Base-by-base conservation (phyloP, 495 filamentous ascomycete genomes). In the Paragyromitra xinjiangensis region DNA sequence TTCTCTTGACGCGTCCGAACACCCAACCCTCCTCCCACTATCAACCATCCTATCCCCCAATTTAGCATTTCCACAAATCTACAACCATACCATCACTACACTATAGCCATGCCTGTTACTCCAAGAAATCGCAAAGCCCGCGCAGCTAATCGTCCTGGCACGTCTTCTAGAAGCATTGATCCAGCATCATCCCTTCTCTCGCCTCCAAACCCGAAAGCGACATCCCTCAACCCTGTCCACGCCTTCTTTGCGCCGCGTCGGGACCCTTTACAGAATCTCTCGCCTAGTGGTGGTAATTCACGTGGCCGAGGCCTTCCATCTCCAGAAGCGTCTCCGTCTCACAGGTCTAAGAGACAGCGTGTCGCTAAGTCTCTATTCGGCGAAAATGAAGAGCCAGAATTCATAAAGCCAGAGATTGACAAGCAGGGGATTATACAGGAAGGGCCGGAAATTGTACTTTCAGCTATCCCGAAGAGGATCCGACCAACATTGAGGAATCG, bases 161-260 rank as follows among this genome's bases (percentile, higher is more conserved):
- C 69, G 34, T 70, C 67, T 45, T 64, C 51, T 0, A 71, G 75
- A 58, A 71, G 50, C 48, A 67, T 79, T 66, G 75, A 68, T 29
- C 77, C 75, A 61, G 73, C 64, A 1, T 69, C 69, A n/a, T 71
- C 77, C 44, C 73, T 78, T 8, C 80, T 45, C 58, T 81, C 80
- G 44, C 81, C 81, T 53, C 78, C 81, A 16, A 64, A 75, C n/a
- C 58, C 48, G 4, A 82, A 81, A 70, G 53, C 66, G 6, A 45
- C 72, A 14, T 69, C 81, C 3, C 24, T 44, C 8, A 82, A 64
- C 45, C 29, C 80, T n/a, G 68, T 80, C n/a, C 81, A 82, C 51
- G 39, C 81, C 42, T 82, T 82, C 67, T 82, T 82, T 42, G 82
- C 81, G 12, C 81, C 81, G 2, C 78, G 81, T 34, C 78, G 81